phyloP scores from a whole-genome alignment of 306 rosid species.

The Quercus wislizeni region DNA sequence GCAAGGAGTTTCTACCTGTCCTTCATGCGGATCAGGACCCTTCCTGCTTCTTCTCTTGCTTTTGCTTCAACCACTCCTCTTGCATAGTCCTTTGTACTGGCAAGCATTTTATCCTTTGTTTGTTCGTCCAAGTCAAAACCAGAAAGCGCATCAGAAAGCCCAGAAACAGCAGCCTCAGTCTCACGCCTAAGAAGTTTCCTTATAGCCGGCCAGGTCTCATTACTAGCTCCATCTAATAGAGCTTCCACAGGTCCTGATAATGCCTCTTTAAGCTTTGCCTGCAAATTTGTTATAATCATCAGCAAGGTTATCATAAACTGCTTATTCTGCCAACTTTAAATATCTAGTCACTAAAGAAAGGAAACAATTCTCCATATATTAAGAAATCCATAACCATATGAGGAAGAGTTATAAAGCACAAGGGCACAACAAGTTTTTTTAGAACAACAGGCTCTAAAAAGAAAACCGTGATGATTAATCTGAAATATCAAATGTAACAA shows the following conservation, averaged over 20 bases:
- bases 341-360: constrained; percentile 5
- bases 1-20: constrained; percentile 62
- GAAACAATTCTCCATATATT: constrained; percentile 6
- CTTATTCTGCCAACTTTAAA: constrained; percentile 12
- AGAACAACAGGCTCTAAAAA: background rate
- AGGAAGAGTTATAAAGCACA: constrained; percentile 14
- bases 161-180: constrained; percentile 71
- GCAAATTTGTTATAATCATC: constrained; percentile 36
- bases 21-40: constrained; percentile 89
- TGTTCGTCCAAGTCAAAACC: constrained; percentile 79
- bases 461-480: background rate
- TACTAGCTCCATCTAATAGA: constrained; percentile 85
- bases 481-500: background rate
- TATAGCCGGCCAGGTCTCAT: constrained; percentile 88
- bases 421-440: background rate
- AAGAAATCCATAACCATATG: background rate
- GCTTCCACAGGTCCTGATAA: constrained; percentile 83
- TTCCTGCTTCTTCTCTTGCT: constrained; percentile 96
- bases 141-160: constrained; percentile 60
- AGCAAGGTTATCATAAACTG: constrained; percentile 25
- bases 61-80: constrained; percentile 77
- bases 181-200: constrained; percentile 72
- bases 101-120: constrained; percentile 45
- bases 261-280: constrained; percentile 76
- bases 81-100: constrained; percentile 57